Evolutionary conservation across 225 moss, liverwort and hornwort species (phyloP), one percentile per base, ranked within the genome.

Genomic region (Pseudoscleropodium purum): DNA sequence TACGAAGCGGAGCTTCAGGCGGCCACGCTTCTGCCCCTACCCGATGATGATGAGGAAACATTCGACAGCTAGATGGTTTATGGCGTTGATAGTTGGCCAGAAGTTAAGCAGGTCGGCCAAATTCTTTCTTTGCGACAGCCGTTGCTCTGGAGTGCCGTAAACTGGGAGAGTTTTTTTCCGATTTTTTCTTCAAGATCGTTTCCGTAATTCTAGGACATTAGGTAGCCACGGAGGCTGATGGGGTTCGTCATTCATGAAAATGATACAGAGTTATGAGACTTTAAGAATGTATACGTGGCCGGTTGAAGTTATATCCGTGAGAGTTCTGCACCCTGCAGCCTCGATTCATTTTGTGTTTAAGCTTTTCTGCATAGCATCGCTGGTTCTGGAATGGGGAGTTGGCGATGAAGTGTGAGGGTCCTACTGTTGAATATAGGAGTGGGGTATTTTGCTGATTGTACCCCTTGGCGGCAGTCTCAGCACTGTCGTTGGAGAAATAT

Each of bases 21-120:
- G 2, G 95, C 95, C 3, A 86, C 92, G 34, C 83, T 65, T 43
- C 82, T 93, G 57, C 94, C 94, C 13, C 87, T 95, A 2, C 94
- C 94, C 21, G 95, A 95, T 59, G 96, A 96, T 29, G 96, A 96
- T 45, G 95, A 96, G 66, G 87, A 87, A 21, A 86, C 92, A 3
- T 95, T 95, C 25, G 93, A 95, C 67, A 94, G 92, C 76, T 94
- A 94, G 90, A 90, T 61, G 19, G 31, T 85, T 45, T 30, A 66
- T 51, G 31, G 26, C 16, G 26, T 75, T 66, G 67, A 33, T 37
- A 6, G 33, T 26, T 24, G 51, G 36, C 47, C 43, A 26, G 69
- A 47, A 70, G 57, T 27, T 9, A 56, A 57, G 65, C 33, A 34
- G 64, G 54, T 84, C 27, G 36, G 39, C 63, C 15, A 14, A 25